phyloP scores from a whole-genome alignment of 495 filamentous ascomycete genomes.

The Pseudoneurospora amorphoporcata region DNA sequence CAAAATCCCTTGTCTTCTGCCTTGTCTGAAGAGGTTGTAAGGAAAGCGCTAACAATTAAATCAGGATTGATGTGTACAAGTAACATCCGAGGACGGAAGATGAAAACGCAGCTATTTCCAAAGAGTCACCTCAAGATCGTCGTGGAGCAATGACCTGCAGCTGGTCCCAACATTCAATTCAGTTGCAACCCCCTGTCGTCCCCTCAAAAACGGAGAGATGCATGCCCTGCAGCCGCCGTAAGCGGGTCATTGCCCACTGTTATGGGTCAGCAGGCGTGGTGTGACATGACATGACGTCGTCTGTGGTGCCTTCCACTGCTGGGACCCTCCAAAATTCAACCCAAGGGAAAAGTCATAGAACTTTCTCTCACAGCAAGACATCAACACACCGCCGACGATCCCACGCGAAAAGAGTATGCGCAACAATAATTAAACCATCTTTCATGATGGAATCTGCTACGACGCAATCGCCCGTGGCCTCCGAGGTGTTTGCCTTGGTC shows the following conservation, averaged over 20 bases:
- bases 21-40: too few species aligned
- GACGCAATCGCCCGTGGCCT: conserved; percentile 18
- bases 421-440: neutral
- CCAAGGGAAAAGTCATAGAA: neutral
- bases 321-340: neutral
- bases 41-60: too few species aligned
- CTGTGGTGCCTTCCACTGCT: neutral
- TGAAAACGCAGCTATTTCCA: neutral
- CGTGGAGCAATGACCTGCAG: neutral
- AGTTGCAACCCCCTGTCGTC: neutral
- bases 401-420: neutral
- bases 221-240: neutral
- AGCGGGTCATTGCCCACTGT: neutral
- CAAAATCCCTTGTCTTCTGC: too few species aligned
- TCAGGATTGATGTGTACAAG: too few species aligned
- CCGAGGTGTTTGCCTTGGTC: conserved; percentile 55
- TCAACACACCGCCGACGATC: neutral
- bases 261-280: neutral
- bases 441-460: conserved; percentile 11
- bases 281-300: neutral
- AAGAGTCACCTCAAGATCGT: neutral
- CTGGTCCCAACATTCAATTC: neutral
- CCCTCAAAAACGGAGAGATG: neutral
- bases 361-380: neutral
- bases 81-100: neutral